Percentiles rank a stretch among this genome's conserved stretches.
phyloP scores from a whole-genome alignment of 306 rosid species.

The Fragaria ananassa region DNA sequence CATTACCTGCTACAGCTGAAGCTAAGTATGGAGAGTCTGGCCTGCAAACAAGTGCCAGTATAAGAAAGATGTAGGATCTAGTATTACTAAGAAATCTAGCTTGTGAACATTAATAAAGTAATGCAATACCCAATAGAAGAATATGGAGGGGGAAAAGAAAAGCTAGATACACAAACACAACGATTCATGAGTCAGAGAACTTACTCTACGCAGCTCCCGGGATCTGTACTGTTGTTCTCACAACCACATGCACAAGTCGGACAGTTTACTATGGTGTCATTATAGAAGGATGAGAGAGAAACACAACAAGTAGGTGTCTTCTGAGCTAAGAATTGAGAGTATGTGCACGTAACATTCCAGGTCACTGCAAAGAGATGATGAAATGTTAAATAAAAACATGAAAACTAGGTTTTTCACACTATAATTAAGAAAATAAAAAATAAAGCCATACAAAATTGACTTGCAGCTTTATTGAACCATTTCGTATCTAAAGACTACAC shows the following conservation, averaged over 20 bases:
- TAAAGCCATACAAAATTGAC: neutral
- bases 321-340: constrained; percentile 93
- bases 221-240: constrained; percentile 60
- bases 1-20: constrained; percentile 59
- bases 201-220: constrained; percentile 80
- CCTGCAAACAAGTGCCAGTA: constrained; percentile 39
- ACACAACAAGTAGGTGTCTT: constrained; percentile 98
- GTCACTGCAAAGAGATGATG: constrained; percentile 70
- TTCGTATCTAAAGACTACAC: neutral
- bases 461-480: neutral
- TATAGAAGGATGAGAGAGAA: constrained; percentile 94
- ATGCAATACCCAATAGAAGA: neutral
- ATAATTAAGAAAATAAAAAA: neutral
- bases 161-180: constrained; percentile 12
- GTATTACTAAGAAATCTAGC: neutral
- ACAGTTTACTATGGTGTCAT: constrained; percentile 83
- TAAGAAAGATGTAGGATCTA: constrained; percentile 5
- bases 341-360: constrained; percentile 95
- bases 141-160: neutral
- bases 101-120: neutral
- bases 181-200: constrained; percentile 25
- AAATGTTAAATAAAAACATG: constrained; percentile 18
- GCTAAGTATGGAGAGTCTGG: constrained; percentile 64
- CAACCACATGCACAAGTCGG: constrained; percentile 97
- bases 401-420: constrained; percentile 6